A percentile compares a stretch with the other conserved stretches of the same genome.
phyloP scores from a whole-genome alignment of 257 asterid genomes.

The Gardenia jasminoides region DNA sequence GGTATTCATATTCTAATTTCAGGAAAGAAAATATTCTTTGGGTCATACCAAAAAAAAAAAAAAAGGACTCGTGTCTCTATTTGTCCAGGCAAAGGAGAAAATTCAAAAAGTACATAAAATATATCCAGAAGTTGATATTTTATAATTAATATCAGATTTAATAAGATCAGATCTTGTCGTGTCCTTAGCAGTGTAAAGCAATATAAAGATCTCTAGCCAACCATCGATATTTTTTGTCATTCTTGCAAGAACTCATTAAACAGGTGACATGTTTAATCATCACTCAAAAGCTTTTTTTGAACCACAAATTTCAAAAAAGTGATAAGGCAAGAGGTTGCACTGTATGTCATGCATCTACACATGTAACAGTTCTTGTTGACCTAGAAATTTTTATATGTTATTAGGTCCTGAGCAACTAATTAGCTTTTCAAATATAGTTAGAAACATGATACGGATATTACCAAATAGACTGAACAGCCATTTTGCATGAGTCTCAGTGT shows the following conservation, averaged over 20 bases:
- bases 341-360: not conserved
- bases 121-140: not conserved
- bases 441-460: not conserved
- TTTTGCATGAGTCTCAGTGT: not conserved
- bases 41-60: not conserved
- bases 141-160: no score
- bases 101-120: not conserved
- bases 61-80: not conserved
- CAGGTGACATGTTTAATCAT: no score
- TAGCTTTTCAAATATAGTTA: not conserved
- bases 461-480: not conserved
- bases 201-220: not conserved
- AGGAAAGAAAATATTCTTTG: not conserved
- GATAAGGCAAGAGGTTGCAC: not conserved
- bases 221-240: not conserved
- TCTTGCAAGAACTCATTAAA: not conserved
- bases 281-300: not conserved
- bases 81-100: not conserved
- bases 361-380: not conserved
- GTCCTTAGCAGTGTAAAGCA: no score
- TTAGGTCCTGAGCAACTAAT: not conserved
- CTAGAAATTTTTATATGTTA: not conserved
- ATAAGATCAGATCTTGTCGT: not conserved
- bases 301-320: not conserved
- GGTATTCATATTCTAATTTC: not conserved